These are phyloP conservation scores for Tricladium varicosporioides DNA, from an alignment of 2,329 filamentous ascomycete species.

Conservation along the genomic window DNA sequence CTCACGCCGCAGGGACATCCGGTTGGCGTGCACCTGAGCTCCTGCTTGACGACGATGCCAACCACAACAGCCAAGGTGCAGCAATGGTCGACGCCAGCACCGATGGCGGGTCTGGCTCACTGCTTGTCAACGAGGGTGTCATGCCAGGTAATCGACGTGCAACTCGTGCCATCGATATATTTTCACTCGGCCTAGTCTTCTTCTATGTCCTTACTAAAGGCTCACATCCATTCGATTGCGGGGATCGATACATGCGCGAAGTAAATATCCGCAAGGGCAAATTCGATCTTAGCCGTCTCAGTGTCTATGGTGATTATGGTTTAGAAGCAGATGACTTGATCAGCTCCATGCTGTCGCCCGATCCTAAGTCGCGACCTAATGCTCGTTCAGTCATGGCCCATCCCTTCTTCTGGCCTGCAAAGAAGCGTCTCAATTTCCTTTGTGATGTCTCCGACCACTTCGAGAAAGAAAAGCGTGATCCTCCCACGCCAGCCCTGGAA, in stretches of 20 bases:
- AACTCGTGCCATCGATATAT: constrained; percentile 95
- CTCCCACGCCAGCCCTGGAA: constrained; percentile 66
- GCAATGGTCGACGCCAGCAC: constrained; percentile 49
- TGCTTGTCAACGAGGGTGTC: constrained; percentile 56
- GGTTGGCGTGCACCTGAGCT: constrained; percentile 97
- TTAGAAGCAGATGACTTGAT: constrained; percentile 88
- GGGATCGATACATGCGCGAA: constrained; percentile 92
- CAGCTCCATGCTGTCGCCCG: constrained; percentile 66
- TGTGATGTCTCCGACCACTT: constrained; percentile 96
- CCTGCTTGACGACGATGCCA: constrained; percentile 73
- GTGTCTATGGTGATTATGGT: constrained; percentile 76
- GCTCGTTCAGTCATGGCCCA: constrained; percentile 82
- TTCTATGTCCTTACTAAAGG: constrained; percentile 97
- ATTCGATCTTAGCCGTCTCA: constrained; percentile 68
- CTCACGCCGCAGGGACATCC: constrained; percentile 87
- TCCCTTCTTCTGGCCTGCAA: constrained; percentile 93
- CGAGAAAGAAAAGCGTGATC: constrained; percentile 85
- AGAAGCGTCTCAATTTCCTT: constrained; percentile 88
- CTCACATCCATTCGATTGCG: constrained; percentile 88
- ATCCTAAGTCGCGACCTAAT: constrained; percentile 61
- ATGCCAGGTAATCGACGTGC: constrained; percentile 67
- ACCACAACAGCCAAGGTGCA: constrained; percentile 38
- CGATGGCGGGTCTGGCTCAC: constrained; percentile 60
- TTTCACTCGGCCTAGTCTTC: constrained; percentile 95
- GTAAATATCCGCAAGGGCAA: constrained; percentile 94